Percentiles rank a stretch among this genome's conserved stretches.
Evolutionary conservation across 306 rosid species (phyloP).

Genomic region (Purshia tridentata): DNA sequence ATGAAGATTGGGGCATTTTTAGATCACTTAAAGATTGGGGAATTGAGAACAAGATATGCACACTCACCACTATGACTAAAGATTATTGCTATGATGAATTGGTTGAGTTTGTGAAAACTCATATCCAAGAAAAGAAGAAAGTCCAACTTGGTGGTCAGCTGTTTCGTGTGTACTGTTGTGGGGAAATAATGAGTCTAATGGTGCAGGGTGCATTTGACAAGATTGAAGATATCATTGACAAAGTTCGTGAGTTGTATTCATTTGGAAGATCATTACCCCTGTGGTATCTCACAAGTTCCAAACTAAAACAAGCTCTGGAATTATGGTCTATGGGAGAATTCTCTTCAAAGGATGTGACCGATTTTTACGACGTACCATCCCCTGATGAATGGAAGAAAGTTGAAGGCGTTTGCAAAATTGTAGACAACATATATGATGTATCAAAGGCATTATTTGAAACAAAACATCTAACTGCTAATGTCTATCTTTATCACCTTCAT

Average conservation of each 20-base stretch:
- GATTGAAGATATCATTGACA: background rate
- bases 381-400: constrained; percentile 20
- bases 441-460: constrained; percentile 12
- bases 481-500: constrained; percentile 6
- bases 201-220: constrained; percentile 11
- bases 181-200: constrained; percentile 4
- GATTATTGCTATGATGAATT: background rate
- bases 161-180: constrained; percentile 6
- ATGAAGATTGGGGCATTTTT: constrained; percentile 8
- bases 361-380: background rate
- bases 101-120: background rate
- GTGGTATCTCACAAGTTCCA: background rate
- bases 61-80: constrained; percentile 8
- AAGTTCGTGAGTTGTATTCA: background rate
- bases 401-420: constrained; percentile 3
- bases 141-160: background rate
- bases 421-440: constrained; percentile 9
- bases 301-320: background rate
- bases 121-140: background rate
- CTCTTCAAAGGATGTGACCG: constrained; percentile 4
- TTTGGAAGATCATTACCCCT: background rate
- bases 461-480: constrained; percentile 4
- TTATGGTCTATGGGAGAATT: constrained; percentile 3
- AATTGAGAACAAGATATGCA: constrained; percentile 6
- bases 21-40: background rate